Evolutionary conservation across 345 rosid genomes (phyloP), one percentile per base, ranked within the genome.

Genomic region (Gossypium sturtianum): DNA sequence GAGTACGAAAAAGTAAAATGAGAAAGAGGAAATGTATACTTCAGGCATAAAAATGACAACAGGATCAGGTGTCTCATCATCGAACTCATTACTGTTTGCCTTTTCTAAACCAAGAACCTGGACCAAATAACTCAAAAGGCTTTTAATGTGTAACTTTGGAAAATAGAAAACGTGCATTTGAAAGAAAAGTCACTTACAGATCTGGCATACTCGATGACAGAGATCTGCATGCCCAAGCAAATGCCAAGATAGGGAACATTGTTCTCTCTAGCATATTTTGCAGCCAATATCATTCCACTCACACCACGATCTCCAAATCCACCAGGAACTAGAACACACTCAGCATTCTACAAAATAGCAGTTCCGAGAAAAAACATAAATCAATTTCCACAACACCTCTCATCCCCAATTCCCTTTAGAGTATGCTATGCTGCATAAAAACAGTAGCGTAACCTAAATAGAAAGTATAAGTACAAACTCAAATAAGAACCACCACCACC

Each of bases 301-400:
- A 95, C 94, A 58, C 99, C 99, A 78, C 99, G 93, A 80, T 93
- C 97, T 77, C 98, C 99, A 87, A 95, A 95, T 45, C 99, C 99
- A 81, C 98, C 99, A 65, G 99, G 99, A 83, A 95, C 89, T 64
- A 95, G 74, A 72, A 91, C 78, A 78, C 99, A 94, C 79, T 92
- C 87, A 63, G 98, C 97, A 74, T 89, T 88, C 99, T 95, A 85
- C 79, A 80, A 75, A 34, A 78, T 65, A 62, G 3, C 23, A 51
- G 64, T 59, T 45, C 41, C 43, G 41, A 29, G 10, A 53, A 17
- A 71, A 15, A 12, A 12, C 4, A 34, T 34, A 49, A 16, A 58
- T 69, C 15, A 51, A 51, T 51, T 25, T 9, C 58, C 44, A n/a
- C 45, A 51, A 51, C 5, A 10, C 25, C 45, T 51, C 56, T 25